These are phyloP conservation scores for Nicotiana benthamiana DNA, from an alignment of 257 asterid genomes.

Conservation along the genomic window DNA sequence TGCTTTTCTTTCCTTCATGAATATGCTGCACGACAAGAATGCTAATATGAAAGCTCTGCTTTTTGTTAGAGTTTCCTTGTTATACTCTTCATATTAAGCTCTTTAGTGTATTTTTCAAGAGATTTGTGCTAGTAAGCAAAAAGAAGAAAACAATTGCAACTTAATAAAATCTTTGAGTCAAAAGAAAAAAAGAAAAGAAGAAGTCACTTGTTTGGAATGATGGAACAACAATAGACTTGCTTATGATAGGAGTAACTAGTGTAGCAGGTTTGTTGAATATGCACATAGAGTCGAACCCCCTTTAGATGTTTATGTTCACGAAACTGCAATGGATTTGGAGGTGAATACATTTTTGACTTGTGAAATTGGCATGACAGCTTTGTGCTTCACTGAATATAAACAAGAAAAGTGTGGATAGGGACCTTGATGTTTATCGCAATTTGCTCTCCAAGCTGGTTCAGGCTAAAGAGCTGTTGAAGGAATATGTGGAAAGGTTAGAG, in stretches of 20 bases:
- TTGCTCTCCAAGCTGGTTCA: slow-evolving; percentile 94
- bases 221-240: background rate
- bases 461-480: slow-evolving; percentile 88
- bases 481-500: slow-evolving; percentile 78
- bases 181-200: too few relatives aligned
- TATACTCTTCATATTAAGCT: background rate
- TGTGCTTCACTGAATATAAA: slow-evolving; percentile 77
- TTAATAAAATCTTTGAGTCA: background rate
- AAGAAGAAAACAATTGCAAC: background rate
- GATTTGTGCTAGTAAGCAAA: background rate
- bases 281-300: background rate
- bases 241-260: background rate
- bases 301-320: background rate
- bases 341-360: slow-evolving; percentile 7
- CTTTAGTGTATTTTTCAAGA: background rate
- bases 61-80: background rate
- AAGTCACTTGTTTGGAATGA: background rate
- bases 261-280: background rate
- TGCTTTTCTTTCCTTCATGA: background rate
- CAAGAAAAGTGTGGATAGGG: slow-evolving; percentile 91
- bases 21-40: background rate
- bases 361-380: slow-evolving; percentile 46
- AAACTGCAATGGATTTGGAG: background rate
- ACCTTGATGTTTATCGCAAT: slow-evolving; percentile 94
- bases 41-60: background rate